Evolutionary conservation across 768 basidiomycete species (phyloP).

Genomic region (Xerocomellus chrysenteron): DNA sequence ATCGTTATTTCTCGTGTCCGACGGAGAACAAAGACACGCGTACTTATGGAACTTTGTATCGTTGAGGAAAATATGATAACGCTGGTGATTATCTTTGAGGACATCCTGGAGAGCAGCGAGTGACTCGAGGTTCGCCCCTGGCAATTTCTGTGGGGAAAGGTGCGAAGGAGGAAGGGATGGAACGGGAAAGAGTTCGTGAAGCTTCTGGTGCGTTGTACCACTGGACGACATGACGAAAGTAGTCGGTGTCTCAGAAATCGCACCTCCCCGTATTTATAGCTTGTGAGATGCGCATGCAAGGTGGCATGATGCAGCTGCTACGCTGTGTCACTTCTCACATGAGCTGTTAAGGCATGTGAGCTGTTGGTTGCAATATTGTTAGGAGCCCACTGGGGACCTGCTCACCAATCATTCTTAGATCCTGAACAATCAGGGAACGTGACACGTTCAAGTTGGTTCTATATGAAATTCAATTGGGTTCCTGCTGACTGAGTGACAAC

Average conservation of each 20-base stretch:
- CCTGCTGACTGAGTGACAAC: no score
- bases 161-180: constrained; percentile 28
- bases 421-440: no score
- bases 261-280: constrained; percentile 1
- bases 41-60: constrained; percentile 52
- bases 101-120: constrained; percentile 28
- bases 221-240: constrained; percentile 15
- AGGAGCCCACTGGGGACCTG: no score
- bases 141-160: constrained; percentile 27
- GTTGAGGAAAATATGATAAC: constrained; percentile 51
- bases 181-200: constrained; percentile 25
- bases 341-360: no score
- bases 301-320: neutral
- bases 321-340: no score
- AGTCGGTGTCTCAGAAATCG: neutral
- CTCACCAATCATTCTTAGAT: no score
- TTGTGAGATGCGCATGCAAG: neutral
- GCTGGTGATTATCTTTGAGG: constrained; percentile 49
- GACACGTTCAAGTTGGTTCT: no score
- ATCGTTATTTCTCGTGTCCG: neutral
- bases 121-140: constrained; percentile 25
- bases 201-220: neutral
- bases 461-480: no score
- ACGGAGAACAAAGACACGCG: constrained; percentile 4
- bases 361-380: no score